Evolutionary conservation across 352 stramenopile species (phyloP).

Genomic region (Pythium aquatile): DNA sequence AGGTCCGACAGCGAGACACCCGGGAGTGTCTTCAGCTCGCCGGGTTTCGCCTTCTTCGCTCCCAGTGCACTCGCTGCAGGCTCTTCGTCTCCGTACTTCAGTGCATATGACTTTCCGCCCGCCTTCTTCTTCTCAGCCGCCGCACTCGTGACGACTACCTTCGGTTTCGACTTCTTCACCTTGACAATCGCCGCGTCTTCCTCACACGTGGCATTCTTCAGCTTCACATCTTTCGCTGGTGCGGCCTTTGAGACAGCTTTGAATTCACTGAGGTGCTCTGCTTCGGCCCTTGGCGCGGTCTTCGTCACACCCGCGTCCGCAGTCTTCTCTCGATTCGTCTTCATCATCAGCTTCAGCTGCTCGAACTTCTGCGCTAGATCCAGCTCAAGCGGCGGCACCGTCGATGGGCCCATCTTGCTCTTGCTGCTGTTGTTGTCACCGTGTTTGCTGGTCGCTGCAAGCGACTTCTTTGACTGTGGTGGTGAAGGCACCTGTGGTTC

Average conservation of each 20-base stretch:
- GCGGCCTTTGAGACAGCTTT: not conserved
- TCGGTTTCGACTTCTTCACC: not conserved
- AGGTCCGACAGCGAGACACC: conserved; percentile 70
- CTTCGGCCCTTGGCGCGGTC: not conserved
- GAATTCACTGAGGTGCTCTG: conserved; percentile 5
- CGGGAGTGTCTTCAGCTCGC: conserved; percentile 39
- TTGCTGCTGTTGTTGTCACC: conserved; percentile 8
- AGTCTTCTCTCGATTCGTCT: conserved; percentile 42
- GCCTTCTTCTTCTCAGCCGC: not conserved
- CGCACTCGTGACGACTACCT: not conserved
- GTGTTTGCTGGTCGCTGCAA: too few relatives aligned
- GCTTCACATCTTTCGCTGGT: not conserved
- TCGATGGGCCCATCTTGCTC: not conserved
- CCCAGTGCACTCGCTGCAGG: not conserved
- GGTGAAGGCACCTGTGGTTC: not conserved
- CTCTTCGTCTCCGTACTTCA: not conserved
- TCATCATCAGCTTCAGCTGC: conserved; percentile 56
- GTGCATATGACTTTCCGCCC: not conserved
- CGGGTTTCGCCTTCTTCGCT: conserved; percentile 16
- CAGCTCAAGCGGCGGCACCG: conserved; percentile 29
- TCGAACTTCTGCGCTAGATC: conserved; percentile 65
- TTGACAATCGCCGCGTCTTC: not conserved
- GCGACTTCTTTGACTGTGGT: not conserved
- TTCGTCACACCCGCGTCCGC: not conserved
- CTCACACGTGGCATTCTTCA: not conserved